Base-by-base conservation (phyloP, 164 flowering plant genomes). In the Platanus orientalis region DNA sequence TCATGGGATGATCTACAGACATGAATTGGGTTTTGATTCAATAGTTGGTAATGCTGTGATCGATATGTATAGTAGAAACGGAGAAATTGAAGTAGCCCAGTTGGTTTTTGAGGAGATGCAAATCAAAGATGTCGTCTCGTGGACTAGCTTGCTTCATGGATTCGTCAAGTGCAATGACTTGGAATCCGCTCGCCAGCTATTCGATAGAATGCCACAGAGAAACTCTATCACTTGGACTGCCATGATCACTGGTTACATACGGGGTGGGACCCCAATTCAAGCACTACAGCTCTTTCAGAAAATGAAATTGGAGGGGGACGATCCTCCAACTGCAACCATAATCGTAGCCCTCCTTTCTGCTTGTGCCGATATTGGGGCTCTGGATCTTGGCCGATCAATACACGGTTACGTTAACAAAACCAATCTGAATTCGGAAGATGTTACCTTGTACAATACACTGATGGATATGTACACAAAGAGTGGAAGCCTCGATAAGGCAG, bases 81-180 rank as follows among this genome's bases (percentile, higher is more conserved):
- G 71, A 28, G 53, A 58, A 27, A 69, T 73, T 54, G 24, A 42
- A 21, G 39, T 58, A 55, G 81, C 81, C 30, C 59, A 54, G 2
- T 14, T 61, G 53, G 72, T 79, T 53, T 79, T 79, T 62, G 34
- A 14, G 19, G 30, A 26, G 30, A 77, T 75, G 73, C 56, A 12
- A 26, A 36, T 20, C n/a, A 77, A 61, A 60, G 75, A 77, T 72
- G 78, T 81, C n/a, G 75, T 69, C 40, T 69, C 82, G 14, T 81
- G 85, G 83, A 81, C 80, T 52, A 77, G 80, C 49, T 70, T 81
- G 75, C 55, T 81, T 24, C 72, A 79, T 53, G 83, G 83, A 48
- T 71, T 69, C 30, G 30, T 80, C 17, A 64, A 70, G 27, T 79
- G 73, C 47, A 54, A 58, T 47, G 76, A 75, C 30, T 61, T 76